phyloP scores from a whole-genome alignment of 352 stramenopile genomes.

The Phytopythium mirpurense region DNA sequence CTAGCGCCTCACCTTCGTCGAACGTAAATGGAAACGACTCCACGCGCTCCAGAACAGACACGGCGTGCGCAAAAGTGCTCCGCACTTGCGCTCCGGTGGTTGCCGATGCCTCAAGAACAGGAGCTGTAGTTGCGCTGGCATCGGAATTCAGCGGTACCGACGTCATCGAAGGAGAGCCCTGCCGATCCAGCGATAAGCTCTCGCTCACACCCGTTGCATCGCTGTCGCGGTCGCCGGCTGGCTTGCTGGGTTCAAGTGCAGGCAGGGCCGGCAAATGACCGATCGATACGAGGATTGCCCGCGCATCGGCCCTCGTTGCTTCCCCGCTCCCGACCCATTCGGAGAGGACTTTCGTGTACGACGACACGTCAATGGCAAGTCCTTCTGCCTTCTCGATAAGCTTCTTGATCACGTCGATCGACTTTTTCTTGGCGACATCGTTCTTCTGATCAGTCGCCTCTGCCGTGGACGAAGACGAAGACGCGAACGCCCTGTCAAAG shows the following conservation, averaged over 20 bases:
- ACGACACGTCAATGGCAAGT: conserved; percentile 58
- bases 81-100: conserved; percentile 12
- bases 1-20: conserved; percentile 56
- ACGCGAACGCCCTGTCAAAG: conserved; percentile 65
- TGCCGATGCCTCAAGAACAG: not conserved
- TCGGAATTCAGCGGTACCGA: conserved; percentile 5
- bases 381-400: conserved; percentile 59
- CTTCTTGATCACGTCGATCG: conserved; percentile 56
- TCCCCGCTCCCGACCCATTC: conserved; percentile 48
- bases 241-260: conserved; percentile 13
- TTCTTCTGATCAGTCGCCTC: conserved; percentile 8
- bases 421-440: conserved; percentile 17
- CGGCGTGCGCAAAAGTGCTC: conserved; percentile 43
- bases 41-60: conserved; percentile 54
- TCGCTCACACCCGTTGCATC: not conserved
- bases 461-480: conserved; percentile 19
- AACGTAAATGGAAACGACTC: conserved; percentile 69
- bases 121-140: conserved; percentile 2
- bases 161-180: not conserved
- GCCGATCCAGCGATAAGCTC: not conserved
- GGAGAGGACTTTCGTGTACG: conserved; percentile 52
- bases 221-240: not conserved
- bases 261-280: conserved; percentile 23
- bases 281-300: conserved; percentile 49
- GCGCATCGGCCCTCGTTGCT: conserved; percentile 41